Conservation (phyloP, 1,139 yeast genomes). For the Sugiyamaella novakii region DNA sequence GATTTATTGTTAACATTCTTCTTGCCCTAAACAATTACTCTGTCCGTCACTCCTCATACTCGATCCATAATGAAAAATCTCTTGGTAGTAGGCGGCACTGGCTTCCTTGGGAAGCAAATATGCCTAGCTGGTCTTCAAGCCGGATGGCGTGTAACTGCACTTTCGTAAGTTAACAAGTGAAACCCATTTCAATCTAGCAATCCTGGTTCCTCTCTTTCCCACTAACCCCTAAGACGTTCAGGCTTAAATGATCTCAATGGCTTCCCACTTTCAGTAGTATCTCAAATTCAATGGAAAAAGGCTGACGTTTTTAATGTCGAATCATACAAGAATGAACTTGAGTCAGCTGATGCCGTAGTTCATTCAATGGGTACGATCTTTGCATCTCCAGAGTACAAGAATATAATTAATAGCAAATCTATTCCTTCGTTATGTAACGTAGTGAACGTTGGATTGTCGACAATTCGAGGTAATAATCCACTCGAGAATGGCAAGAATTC, state of each 20-base stretch:
- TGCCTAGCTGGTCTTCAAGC: constrained; percentile 66
- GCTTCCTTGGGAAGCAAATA: constrained; percentile 73
- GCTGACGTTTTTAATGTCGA: constrained; percentile 70
- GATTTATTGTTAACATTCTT: not conserved
- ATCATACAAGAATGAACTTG: constrained; percentile 53
- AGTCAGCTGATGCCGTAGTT: constrained; percentile 66
- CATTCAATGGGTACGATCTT: constrained; percentile 78
- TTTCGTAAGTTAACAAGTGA: constrained; percentile 48
- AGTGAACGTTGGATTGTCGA: constrained; percentile 13
- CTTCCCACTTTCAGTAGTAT: constrained; percentile 49
- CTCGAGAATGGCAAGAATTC: constrained; percentile 22
- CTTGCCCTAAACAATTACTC: too few species aligned
- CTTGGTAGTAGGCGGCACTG: constrained; percentile 85
- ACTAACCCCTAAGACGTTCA: constrained; percentile 18
- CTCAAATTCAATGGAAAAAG: constrained; percentile 64
- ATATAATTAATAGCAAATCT: constrained; percentile 33
- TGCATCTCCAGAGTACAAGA: constrained; percentile 69
- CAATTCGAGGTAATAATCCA: constrained; percentile 34
- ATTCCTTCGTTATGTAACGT: constrained; percentile 19
- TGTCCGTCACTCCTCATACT: not conserved
- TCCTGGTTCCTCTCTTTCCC: constrained; percentile 58
- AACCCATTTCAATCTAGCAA: too few species aligned
- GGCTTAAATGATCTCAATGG: constrained; percentile 18
- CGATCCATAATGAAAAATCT: constrained; percentile 36
- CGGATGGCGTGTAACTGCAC: constrained; percentile 66